Evolutionary conservation across 78 protist genomes (phyloP), one percentile per base, ranked within the genome.

Genomic region (Tieghemostelium lacteum): DNA sequence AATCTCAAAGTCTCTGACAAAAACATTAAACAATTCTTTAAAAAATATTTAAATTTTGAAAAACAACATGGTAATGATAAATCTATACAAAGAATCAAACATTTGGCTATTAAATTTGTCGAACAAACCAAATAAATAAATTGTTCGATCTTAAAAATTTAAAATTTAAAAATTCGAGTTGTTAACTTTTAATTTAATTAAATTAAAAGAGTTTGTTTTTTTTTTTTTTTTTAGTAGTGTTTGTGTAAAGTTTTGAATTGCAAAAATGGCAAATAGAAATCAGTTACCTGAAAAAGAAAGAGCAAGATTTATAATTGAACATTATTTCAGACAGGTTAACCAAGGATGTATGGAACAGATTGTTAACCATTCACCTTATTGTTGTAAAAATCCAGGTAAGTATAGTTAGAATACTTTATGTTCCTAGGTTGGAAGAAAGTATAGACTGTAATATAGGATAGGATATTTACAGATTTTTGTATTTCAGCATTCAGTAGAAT

Each of bases 21-120:
- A 86, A 97, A 94, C 85, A 95, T 97, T 94, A 94, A 96, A 83
- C 87, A 34, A 63, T 93, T 98, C 86, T 95, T 97, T 83, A 93
- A 94, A 86, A 85, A 95, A 29, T 97, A 65, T 66, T 80, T 97
- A 7, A 60, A 28, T 22, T 97, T 71, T 50, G 98, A 96, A 91
- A 57, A 78, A 69, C 92, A 34, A 58, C 20, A 80, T 52, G 98
- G 98, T 57, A 54, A 62, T 37, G 69, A 22, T 5, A 54, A 10
- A 17, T 29, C 86, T 0, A 83, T 80, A 34, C 75, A 87, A 40
- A 33, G 88, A 1, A 96, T 96, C 45, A 93, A 88, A 65, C 50
- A 72, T 50, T 66, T 62, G 42, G 98, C 98, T 29, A 19, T 63
- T 19, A 69, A 45, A 24, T 96, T 66, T 91, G 95, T 96, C 42